Base-by-base conservation (phyloP, 257 asterid species). In the Ilex asprella region DNA sequence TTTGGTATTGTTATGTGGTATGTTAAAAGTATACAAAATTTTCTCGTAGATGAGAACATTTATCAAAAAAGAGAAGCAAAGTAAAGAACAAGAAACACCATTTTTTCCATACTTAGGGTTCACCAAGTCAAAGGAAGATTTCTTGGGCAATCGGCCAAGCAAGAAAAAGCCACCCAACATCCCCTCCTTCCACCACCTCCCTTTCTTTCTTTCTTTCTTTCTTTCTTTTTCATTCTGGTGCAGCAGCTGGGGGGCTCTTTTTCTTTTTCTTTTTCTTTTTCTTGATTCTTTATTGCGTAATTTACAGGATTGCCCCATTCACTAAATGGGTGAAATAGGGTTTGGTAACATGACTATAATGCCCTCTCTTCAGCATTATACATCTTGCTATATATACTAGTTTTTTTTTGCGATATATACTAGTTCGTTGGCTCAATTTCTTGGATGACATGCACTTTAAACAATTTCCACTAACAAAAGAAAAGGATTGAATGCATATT, bases 101-200 rank as follows among this genome's bases (percentile, higher is more conserved):
- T 31, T 16, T 63, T 61, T 54, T 41, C 11, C 39, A 55, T 50
- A 30, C 16, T 9, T 10, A 53, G 62, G 12, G 50, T 66, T 65
- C 55, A 12, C 46, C 66, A 75, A 72, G 75, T 70, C 75, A 80
- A 69, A 60, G 64, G 39, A 51, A 68, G 59, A 32, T 70, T 64
- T 70, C 60, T 66, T 70, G 71, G 69, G 58, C 65, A 73, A 67
- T 72, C 72, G 66, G 16, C 75, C 75, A 76, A 65, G 50, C 63
- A 55, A 64, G 64, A 60, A 63, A 79, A 75, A 69, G 39, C 60
- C 43, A 41, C 39, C 39, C 51, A 59, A n/a, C 32, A 41, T 46
- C 31, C 55, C 49, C 67, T 58, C 64, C 66, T 35, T 64, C 63
- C 55, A 62, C 65, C 73, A 65, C 55, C 39, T 1, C 71, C 44